Percentiles rank a stretch among this genome's conserved stretches.
These are phyloP conservation scores for Lasiodiplodia sp. DNA, from an alignment of 2,329 filamentous ascomycete genomes.

Conservation along the genomic window DNA sequence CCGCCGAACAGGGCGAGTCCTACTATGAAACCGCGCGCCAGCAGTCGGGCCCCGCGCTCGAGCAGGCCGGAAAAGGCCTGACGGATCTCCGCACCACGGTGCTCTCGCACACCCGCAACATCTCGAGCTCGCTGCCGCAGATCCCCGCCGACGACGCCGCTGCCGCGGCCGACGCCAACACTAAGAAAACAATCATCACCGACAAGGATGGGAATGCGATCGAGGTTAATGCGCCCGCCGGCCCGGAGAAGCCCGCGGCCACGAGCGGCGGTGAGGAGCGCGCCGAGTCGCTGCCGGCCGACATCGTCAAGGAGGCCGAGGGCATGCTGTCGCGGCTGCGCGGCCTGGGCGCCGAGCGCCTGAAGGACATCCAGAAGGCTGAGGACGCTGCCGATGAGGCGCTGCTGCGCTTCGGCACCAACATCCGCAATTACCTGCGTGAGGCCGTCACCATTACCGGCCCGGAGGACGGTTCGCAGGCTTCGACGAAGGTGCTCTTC, in stretches of 20 bases:
- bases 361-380: constrained; percentile 88
- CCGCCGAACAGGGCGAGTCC: constrained; percentile 71
- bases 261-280: constrained; percentile 44
- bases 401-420: constrained; percentile 87
- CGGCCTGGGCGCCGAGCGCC: constrained; percentile 77
- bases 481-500: constrained; percentile 72
- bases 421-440: constrained; percentile 85
- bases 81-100: constrained; percentile 62
- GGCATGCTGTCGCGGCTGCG: constrained; percentile 79
- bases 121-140: constrained; percentile 52
- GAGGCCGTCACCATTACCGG: constrained; percentile 91
- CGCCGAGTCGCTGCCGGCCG: constrained; percentile 56
- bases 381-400: constrained; percentile 98
- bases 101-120: constrained; percentile 74
- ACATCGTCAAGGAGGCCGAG: constrained; percentile 63
- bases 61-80: constrained; percentile 83
- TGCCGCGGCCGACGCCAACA: constrained; percentile 33
- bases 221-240: constrained; percentile 25
- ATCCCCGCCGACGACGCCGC: constrained; percentile 34
- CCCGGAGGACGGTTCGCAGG: constrained; percentile 59
- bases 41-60: constrained; percentile 79
- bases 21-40: constrained; percentile 85
- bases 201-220: constrained; percentile 38
- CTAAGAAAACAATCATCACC: constrained; percentile 32
- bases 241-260: constrained; percentile 35